Evolutionary conservation across 1,284 basidiomycete genomes (phyloP), one percentile per base, ranked within the genome.

Genomic region (Apiotrichum gamsii): DNA sequence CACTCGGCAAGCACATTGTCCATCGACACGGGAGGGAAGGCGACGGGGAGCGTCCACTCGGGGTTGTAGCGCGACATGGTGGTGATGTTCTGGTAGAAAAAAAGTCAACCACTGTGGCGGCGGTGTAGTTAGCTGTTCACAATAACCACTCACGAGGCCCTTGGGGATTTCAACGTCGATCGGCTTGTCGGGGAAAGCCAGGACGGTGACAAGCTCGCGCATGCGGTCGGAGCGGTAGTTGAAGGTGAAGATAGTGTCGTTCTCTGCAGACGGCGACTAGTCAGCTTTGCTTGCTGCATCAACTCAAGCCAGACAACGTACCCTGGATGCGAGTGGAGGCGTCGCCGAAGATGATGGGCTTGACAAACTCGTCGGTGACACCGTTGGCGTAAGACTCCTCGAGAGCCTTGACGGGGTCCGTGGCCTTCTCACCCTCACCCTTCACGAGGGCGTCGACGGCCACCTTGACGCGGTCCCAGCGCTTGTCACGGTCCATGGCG

Each of bases 171-270:
- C 76, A 20, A 87, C 78, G 44, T 89, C 85, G 71, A 89, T 81
- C 0, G 88, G 87, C 72, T 86, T 88, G 60, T 88, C 83, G 2
- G 81, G 80, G 11, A 84, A 72, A 18, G 87, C 90, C 42, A 93
- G 80, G 3, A 93, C 80, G n/a, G 80, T 75, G 14, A 75, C 78
- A 54, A 93, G 83, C 73, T 94, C 90, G 39, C 90, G 82, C 84
- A 94, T 89, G 51, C 90, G 83, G 72, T 94, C 90, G 2, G 89
- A 90, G 53, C 90, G 84, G 72, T 93, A 93, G 77, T 94, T 94
- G 82, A 91, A 94, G 74, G 87, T 83, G 79, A 90, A 93, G 9
- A 93, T 63, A 0, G 89, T 90, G 68, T 91, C 89, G 39, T 72
- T 69, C 60, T 75, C 75, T 76, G 70, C 72, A 28, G 6, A 28